Evolutionary conservation across 768 basidiomycete genomes (phyloP).

Genomic region (Termitomyces sp.): DNA sequence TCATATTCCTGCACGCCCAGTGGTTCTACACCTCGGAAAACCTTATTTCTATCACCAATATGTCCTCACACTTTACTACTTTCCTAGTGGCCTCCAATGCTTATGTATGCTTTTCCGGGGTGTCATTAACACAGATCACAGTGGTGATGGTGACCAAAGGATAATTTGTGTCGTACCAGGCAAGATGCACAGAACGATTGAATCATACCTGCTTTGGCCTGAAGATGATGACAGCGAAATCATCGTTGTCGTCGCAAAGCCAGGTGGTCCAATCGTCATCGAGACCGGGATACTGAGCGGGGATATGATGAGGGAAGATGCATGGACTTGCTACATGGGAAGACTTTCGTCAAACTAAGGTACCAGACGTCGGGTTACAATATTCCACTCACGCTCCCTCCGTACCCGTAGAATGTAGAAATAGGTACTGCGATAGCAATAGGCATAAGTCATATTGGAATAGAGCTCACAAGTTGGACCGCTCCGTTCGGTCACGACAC

Average conservation of each 20-base stretch:
- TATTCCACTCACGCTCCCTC: no score
- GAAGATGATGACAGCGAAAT: neutral
- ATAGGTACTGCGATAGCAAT: no score
- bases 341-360: no score
- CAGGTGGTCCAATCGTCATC: neutral
- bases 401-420: no score
- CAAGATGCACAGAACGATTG: no score
- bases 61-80: neutral
- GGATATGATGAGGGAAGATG: constrained; percentile 10
- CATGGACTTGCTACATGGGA: no score
- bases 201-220: constrained; percentile 3
- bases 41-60: neutral
- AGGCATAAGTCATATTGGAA: no score
- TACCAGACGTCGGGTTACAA: no score
- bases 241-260: neutral
- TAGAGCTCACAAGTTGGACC: no score
- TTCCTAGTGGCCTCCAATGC: no score
- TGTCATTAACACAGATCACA: neutral
- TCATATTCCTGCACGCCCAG: neutral
- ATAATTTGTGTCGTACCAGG: constrained; percentile 4
- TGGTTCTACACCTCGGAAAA: neutral
- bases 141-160: neutral
- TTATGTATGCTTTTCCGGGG: neutral
- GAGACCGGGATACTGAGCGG: constrained; percentile 2
- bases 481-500: no score